phyloP scores from a whole-genome alignment of 108 stramenopile species.

The Skeletonema grethae region DNA sequence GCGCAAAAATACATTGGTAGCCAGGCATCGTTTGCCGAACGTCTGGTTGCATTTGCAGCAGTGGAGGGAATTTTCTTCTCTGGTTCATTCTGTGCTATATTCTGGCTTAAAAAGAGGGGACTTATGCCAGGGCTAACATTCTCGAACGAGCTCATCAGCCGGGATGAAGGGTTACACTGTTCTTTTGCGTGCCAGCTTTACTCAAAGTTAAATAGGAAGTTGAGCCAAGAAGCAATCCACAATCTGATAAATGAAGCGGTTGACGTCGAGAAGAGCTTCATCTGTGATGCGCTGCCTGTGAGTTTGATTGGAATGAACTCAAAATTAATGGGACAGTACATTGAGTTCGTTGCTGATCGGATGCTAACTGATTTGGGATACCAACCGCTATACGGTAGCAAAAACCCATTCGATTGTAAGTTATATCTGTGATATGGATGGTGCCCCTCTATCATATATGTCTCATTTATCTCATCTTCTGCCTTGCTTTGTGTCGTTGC shows the following conservation, averaged over 20 bases:
- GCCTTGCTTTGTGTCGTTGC: constrained; percentile 2
- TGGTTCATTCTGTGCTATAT: constrained; percentile 91
- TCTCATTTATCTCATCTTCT: neutral
- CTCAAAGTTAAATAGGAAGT: constrained; percentile 86
- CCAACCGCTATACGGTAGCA: constrained; percentile 73
- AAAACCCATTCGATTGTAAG: constrained; percentile 93
- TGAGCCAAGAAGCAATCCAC: constrained; percentile 72
- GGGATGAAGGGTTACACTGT: constrained; percentile 95
- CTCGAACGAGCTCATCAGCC: constrained; percentile 91
- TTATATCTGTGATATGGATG: constrained; percentile 6
- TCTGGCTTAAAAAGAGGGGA: constrained; percentile 92
- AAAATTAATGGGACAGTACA: constrained; percentile 88
- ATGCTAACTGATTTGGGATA: constrained; percentile 79
- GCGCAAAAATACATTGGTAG: constrained; percentile 81
- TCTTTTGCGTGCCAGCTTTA: constrained; percentile 98
- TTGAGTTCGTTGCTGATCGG: constrained; percentile 92
- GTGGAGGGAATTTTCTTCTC: constrained; percentile 95
- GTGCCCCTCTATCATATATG: neutral
- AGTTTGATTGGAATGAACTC: constrained; percentile 94
- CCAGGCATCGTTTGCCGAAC: constrained; percentile 77
- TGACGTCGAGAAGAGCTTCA: constrained; percentile 88
- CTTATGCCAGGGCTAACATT: constrained; percentile 91
- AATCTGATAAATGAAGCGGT: constrained; percentile 90
- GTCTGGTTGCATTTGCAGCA: constrained; percentile 90
- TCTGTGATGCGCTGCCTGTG: constrained; percentile 90